Evolutionary conservation across 495 filamentous ascomycete species (phyloP).

Genomic region (Cenococcum geophilum): DNA sequence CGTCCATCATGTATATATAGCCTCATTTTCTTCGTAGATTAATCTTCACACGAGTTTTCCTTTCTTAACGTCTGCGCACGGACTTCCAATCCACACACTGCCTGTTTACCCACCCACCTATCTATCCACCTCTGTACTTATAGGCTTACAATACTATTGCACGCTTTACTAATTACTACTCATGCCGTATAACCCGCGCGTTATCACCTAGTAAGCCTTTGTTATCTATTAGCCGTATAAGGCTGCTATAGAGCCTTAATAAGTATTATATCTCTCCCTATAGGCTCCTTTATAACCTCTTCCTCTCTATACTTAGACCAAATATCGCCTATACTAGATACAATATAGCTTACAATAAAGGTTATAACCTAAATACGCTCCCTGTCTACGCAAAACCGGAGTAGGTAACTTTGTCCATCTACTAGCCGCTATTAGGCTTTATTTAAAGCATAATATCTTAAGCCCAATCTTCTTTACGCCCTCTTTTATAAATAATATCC

Average conservation of each 20-base stretch:
- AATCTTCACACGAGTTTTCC: too few relatives aligned
- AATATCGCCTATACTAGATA: not conserved
- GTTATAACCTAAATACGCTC: constrained; percentile 92
- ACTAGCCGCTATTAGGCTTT: not conserved
- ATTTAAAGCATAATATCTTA: constrained; percentile 4
- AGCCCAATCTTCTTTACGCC: constrained; percentile 14
- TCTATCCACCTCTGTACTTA: too few relatives aligned
- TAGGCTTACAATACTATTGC: too few relatives aligned
- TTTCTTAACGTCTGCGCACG: too few relatives aligned
- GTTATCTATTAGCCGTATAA: constrained; percentile 10
- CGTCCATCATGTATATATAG: too few relatives aligned
- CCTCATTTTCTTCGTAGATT: too few relatives aligned
- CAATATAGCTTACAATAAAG: constrained; percentile 88
- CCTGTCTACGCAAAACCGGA: constrained; percentile 97
- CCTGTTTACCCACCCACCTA: too few relatives aligned
- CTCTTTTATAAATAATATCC: constrained; percentile 19
- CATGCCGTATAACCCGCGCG: not conserved
- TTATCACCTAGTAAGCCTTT: not conserved
- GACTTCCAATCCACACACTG: too few relatives aligned
- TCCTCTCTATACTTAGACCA: not conserved
- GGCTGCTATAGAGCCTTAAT: constrained; percentile 6
- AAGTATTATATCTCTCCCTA: not conserved
- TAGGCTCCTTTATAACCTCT: not conserved
- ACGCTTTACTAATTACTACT: not conserved
- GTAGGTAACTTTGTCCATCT: constrained; percentile 50